Evolutionary conservation across 805 yeast species (phyloP), one percentile per base, ranked within the genome.

Genomic region (Pichia californica): DNA sequence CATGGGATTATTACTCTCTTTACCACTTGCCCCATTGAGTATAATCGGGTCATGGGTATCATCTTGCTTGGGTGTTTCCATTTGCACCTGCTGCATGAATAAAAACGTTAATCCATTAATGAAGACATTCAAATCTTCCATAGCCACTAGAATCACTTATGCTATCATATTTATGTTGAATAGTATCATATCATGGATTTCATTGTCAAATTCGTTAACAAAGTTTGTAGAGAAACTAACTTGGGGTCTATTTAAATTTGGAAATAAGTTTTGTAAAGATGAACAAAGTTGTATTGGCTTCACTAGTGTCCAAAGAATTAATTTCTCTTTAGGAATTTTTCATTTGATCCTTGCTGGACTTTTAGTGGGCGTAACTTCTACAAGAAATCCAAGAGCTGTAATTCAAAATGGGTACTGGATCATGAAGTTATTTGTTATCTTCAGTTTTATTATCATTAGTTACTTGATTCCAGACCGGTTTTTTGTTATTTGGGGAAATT

Each of bases 391-490:
- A 18, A 72, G 96, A 35, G 81, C 93, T 0, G 77, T 74, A 19
- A 71, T 93, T 35, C 99, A 93, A 61, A 93, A 94, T 61, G 95
- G 96, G 3, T 83, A 77, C 69, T 93, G 99, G 99, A 75, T 81
- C 35, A 56, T 80, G 37, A 93, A 93, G 63, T 62, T 87, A 10
- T 55, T 79, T 8, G 62, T 70, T 4, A 83, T 89, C 79, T 43
- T 76, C 15, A 56, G 66, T 4, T 67, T 88, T 15, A 64, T 81
- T 4, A 70, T 78, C 7, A 48, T 78, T 5, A 74, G 89, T 31
- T 93, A 88, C 62, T 60, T 85, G 43, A 77, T 93, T 37, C 97
- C 98, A 1, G 96, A 94, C 56, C 69, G 68, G 19, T 91, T 93
- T 60, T 93, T 83, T 62, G 74, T 89, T 14, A 72, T 83, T 55